phyloP scores from a whole-genome alignment of 306 rosid species.

The Betula pendula region DNA sequence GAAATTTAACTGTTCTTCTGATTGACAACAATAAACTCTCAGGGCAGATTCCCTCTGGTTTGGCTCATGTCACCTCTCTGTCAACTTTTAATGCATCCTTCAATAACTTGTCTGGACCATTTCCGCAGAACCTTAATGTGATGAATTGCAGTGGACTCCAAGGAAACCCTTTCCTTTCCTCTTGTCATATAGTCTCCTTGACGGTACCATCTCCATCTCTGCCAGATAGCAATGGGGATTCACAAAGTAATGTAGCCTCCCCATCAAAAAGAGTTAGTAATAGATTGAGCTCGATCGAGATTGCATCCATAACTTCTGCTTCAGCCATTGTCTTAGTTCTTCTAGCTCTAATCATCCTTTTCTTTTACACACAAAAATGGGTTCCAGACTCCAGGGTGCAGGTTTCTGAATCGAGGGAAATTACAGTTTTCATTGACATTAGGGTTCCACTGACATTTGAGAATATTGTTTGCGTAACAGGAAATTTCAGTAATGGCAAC shows the following conservation, averaged over 20 bases:
- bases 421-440: slow-evolving; percentile 61
- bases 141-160: slow-evolving; percentile 74
- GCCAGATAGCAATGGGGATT: slow-evolving; percentile 43
- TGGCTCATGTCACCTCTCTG: slow-evolving; percentile 70
- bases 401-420: slow-evolving; percentile 74
- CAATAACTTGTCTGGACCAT: slow-evolving; percentile 83
- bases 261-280: slow-evolving; percentile 30
- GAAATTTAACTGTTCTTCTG: slow-evolving; percentile 60
- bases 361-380: slow-evolving; percentile 76
- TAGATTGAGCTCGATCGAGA: slow-evolving; percentile 73
- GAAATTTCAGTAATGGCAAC: slow-evolving; percentile 71
- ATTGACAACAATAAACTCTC: slow-evolving; percentile 72
- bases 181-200: slow-evolving; percentile 52
- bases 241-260: slow-evolving; percentile 39
- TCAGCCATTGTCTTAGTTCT: slow-evolving; percentile 83
- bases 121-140: slow-evolving; percentile 58
- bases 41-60: slow-evolving; percentile 77
- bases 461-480: slow-evolving; percentile 74
- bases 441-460: slow-evolving; percentile 77
- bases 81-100: slow-evolving; percentile 81
- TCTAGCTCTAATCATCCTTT: slow-evolving; percentile 63
- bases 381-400: slow-evolving; percentile 52
- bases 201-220: slow-evolving; percentile 45
- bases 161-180: slow-evolving; percentile 62
- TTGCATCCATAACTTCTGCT: slow-evolving; percentile 86